phyloP scores from a whole-genome alignment of 1,139 yeast species.

The Debaryomyces robertsiae region DNA sequence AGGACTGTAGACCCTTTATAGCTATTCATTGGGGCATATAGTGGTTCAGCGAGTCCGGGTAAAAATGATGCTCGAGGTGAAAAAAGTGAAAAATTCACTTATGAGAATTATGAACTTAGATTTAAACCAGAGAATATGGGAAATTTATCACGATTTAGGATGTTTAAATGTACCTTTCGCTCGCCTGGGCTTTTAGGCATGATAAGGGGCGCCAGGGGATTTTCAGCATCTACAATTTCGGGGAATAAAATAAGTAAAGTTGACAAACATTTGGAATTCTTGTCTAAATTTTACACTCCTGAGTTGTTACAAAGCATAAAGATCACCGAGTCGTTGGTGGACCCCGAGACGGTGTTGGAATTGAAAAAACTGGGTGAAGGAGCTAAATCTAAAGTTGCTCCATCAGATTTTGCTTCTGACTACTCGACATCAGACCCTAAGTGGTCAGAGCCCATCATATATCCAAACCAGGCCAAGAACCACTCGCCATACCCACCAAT shows the following conservation, averaged over 20 bases:
- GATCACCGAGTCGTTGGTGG: constrained; percentile 73
- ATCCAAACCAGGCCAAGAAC: constrained; percentile 46
- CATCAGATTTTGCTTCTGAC: constrained; percentile 29
- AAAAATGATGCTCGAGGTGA: constrained; percentile 6
- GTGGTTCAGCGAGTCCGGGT: constrained; percentile 8
- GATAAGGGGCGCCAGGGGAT: constrained; percentile 8
- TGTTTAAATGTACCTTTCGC: constrained; percentile 7
- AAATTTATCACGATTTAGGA: not conserved
- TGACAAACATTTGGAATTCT: constrained; percentile 56
- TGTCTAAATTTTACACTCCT: constrained; percentile 73
- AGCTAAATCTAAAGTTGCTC: constrained; percentile 37
- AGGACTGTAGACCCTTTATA: not conserved
- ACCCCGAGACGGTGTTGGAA: constrained; percentile 56
- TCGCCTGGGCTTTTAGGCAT: constrained; percentile 3
- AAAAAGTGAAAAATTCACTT: constrained; percentile 10
- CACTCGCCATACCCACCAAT: constrained; percentile 46
- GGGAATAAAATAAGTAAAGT: constrained; percentile 19
- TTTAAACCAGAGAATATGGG: not conserved
- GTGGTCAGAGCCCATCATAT: constrained; percentile 50
- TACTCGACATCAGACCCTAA: constrained; percentile 42
- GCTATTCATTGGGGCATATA: too few relatives aligned
- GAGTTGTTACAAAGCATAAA: constrained; percentile 78
- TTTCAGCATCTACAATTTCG: constrained; percentile 8
- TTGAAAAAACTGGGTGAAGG: constrained; percentile 35
- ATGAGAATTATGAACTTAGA: not conserved